A percentile compares a stretch with the other conserved stretches of the same genome.
Evolutionary conservation across 495 filamentous ascomycete genomes (phyloP).

Genomic region (Lasiosphaeria ovina): DNA sequence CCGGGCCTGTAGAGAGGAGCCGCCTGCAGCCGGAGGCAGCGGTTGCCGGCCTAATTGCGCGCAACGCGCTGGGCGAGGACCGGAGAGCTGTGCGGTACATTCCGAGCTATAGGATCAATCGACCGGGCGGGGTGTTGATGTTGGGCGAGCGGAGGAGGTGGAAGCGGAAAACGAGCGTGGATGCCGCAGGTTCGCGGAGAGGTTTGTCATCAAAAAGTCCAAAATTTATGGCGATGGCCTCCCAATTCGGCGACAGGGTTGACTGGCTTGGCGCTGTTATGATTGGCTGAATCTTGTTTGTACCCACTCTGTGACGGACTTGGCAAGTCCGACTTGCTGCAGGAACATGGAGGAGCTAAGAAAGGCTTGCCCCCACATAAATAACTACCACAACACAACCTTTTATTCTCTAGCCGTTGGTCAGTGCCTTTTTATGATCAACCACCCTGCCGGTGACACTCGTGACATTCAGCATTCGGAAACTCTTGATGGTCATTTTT

Average conservation of each 20-base stretch:
- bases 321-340: too few relatives aligned
- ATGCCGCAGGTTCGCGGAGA: conserved; percentile 14
- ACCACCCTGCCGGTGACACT: too few relatives aligned
- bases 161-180: conserved; percentile 20
- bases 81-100: conserved; percentile 65
- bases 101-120: conserved; percentile 14
- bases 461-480: too few relatives aligned
- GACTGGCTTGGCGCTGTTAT: conserved; percentile 6
- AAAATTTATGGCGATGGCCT: conserved; percentile 28
- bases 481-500: too few relatives aligned
- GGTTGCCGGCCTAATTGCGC: conserved; percentile 35
- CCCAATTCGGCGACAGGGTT: conserved; percentile 10
- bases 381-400: too few relatives aligned
- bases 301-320: not conserved
- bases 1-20: conserved; percentile 69
- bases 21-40: conserved; percentile 45
- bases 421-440: too few relatives aligned
- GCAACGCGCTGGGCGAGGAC: conserved; percentile 51
- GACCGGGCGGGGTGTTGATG: conserved; percentile 12
- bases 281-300: conserved; percentile 1
- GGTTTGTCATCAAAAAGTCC: conserved; percentile 28
- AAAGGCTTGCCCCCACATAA: too few relatives aligned
- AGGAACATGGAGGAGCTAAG: too few relatives aligned
- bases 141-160: conserved; percentile 7
- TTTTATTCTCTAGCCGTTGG: too few relatives aligned